Evolutionary conservation across 371 early-diverging fungal genomes (phyloP).

Genomic region (Mortierella polycephala): DNA sequence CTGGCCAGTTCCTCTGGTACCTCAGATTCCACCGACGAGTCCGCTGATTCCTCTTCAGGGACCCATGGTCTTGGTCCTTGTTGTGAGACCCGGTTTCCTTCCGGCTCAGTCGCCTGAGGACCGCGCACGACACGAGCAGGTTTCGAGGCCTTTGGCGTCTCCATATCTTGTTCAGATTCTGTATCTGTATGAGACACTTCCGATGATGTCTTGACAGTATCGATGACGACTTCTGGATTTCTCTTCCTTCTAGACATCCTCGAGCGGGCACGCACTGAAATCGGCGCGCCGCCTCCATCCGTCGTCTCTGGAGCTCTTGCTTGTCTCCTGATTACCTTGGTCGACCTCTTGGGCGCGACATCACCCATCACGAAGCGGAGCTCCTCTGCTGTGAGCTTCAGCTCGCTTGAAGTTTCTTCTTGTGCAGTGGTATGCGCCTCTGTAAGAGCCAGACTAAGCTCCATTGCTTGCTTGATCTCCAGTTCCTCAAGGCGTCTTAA

Average conservation of each 20-base stretch:
- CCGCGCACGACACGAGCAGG: slow-evolving; percentile 45
- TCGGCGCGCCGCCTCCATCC: slow-evolving; percentile 20
- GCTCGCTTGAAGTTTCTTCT: slow-evolving; percentile 3
- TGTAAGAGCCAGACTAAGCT: slow-evolving; percentile 36
- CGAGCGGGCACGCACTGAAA: slow-evolving; percentile 9
- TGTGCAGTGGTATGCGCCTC: slow-evolving; percentile 17
- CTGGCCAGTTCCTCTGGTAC: slow-evolving; percentile 39
- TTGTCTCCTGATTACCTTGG: slow-evolving; percentile 35
- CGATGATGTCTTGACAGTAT: slow-evolving; percentile 11
- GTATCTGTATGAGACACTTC: slow-evolving; percentile 21
- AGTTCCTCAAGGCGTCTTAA: slow-evolving; percentile 36
- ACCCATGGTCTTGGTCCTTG: slow-evolving; percentile 54
- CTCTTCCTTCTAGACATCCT: slow-evolving; percentile 13
- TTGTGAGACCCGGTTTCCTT: slow-evolving; percentile 29
- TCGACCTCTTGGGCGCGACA: slow-evolving; percentile 45
- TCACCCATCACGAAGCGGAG: slow-evolving; percentile 50
- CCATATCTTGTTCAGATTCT: slow-evolving; percentile 41
- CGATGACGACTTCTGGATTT: slow-evolving; percentile 3
- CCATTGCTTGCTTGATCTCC: slow-evolving; percentile 45
- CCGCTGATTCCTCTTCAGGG: slow-evolving; percentile 16
- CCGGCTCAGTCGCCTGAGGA: slow-evolving; percentile 34
- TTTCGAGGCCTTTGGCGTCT: slow-evolving; percentile 35
- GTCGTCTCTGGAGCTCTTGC: slow-evolving; percentile 48
- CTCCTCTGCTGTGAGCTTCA: slow-evolving; percentile 47
- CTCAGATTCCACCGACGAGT: slow-evolving; percentile 18